phyloP scores from a whole-genome alignment of 140 eudicot species.

The Senecio squalidus region DNA sequence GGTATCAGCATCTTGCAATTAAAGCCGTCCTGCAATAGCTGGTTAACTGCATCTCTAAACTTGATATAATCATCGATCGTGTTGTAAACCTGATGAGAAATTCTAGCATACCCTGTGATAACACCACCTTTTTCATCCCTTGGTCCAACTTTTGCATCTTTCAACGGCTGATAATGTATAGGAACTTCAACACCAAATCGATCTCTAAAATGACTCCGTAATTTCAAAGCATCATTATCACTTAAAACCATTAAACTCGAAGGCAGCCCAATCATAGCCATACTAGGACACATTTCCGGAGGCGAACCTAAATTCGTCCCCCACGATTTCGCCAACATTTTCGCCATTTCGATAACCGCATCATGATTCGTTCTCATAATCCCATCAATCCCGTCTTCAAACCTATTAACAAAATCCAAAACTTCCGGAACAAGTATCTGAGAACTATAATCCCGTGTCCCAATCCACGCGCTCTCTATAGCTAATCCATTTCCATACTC shows the following conservation, averaged over 20 bases:
- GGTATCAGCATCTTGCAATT: constrained; percentile 41
- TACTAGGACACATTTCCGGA: constrained; percentile 75
- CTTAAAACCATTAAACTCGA: constrained; percentile 49
- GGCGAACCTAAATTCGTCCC: constrained; percentile 74
- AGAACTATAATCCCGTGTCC: constrained; percentile 78
- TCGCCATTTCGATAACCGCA: constrained; percentile 70
- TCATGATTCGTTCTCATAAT: constrained; percentile 75
- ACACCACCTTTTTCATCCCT: constrained; percentile 30
- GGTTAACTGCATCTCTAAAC: constrained; percentile 66
- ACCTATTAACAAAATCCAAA: constrained; percentile 60
- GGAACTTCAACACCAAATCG: constrained; percentile 76
- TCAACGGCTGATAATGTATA: constrained; percentile 50
- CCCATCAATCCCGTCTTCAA: constrained; percentile 83
- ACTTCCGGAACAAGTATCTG: constrained; percentile 80
- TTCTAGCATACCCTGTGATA: constrained; percentile 70
- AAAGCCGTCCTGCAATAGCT: constrained; percentile 51
- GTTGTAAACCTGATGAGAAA: constrained; percentile 81
- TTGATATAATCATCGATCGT: constrained; percentile 60
- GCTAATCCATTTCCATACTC: constrained; percentile 92
- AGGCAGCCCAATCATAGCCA: constrained; percentile 92
- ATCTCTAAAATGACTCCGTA: constrained; percentile 63
- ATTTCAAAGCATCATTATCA: constrained; percentile 49
- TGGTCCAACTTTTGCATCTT: constrained; percentile 40
- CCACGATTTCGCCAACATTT: constrained; percentile 78
- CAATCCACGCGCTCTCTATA: constrained; percentile 79